Evolutionary conservation across 1,284 basidiomycete species (phyloP).

Genomic region (Sanghuangporus weigelae): DNA sequence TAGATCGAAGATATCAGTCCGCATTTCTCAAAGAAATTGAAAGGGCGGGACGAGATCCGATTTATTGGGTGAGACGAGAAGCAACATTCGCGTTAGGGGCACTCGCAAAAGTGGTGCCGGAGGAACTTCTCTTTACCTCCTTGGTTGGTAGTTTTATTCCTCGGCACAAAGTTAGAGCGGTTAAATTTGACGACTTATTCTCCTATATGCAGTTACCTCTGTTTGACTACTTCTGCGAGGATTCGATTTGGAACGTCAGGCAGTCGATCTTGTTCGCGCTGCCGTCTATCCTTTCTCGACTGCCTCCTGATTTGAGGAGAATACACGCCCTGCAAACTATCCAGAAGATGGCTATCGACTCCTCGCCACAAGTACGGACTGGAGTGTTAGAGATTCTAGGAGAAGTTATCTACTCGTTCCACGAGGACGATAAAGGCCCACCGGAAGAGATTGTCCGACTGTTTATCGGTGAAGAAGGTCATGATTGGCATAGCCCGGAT

Average conservation of each 20-base stretch:
- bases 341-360: constrained; percentile 61
- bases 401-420: constrained; percentile 87
- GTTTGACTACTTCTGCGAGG: constrained; percentile 67
- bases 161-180: neutral
- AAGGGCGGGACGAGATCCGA: constrained; percentile 70
- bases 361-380: constrained; percentile 66
- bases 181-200: neutral
- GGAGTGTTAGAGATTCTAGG: constrained; percentile 88
- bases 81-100: constrained; percentile 87
- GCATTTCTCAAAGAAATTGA: constrained; percentile 82
- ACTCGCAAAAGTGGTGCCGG: constrained; percentile 79
- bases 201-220: constrained; percentile 59
- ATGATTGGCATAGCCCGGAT: constrained; percentile 14
- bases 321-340: constrained; percentile 61
- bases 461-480: constrained; percentile 57
- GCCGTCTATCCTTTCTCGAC: constrained; percentile 71
- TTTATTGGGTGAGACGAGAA: constrained; percentile 85
- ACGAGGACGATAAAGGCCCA: constrained; percentile 59
- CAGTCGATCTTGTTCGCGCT: constrained; percentile 87
- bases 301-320: constrained; percentile 51
- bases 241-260: constrained; percentile 80
- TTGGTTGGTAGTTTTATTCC: constrained; percentile 45
- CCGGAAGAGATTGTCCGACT: constrained; percentile 78
- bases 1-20: constrained; percentile 53
- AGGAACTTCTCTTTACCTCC: constrained; percentile 57